Conservation (phyloP, 2,329 filamentous ascomycete species). For the Paecilomyces fulvus region DNA sequence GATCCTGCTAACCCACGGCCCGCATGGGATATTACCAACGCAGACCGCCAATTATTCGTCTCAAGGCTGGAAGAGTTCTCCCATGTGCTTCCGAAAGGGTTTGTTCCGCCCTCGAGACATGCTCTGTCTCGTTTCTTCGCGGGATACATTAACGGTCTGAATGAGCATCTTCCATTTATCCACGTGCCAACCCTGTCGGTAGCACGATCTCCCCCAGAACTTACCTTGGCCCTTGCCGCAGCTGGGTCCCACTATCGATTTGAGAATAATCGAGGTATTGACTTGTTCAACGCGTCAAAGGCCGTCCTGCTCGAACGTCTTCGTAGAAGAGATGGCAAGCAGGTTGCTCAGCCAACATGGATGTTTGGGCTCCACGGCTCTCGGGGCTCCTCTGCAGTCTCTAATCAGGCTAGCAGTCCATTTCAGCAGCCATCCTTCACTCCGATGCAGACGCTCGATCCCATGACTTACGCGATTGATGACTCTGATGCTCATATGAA, state of each 20-base stretch:
- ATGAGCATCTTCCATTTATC: slow-evolving; percentile 45
- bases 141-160: slow-evolving; percentile 44
- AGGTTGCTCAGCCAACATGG: slow-evolving; percentile 34
- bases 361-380: slow-evolving; percentile 34
- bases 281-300: slow-evolving; percentile 50
- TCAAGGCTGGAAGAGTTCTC: slow-evolving; percentile 39
- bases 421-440: slow-evolving; percentile 32
- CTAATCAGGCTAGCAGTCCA: slow-evolving; percentile 35
- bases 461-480: slow-evolving; percentile 26
- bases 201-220: slow-evolving; percentile 37
- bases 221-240: slow-evolving; percentile 44
- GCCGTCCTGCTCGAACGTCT: slow-evolving; percentile 47
- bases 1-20: slow-evolving; percentile 31
- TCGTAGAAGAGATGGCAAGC: slow-evolving; percentile 40
- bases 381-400: slow-evolving; percentile 32
- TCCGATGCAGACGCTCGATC: slow-evolving; percentile 21
- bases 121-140: slow-evolving; percentile 42
- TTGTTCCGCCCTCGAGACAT: slow-evolving; percentile 42
- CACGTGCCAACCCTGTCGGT: slow-evolving; percentile 42
- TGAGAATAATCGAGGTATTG: slow-evolving; percentile 44
- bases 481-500: slow-evolving; percentile 42
- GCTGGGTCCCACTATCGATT: slow-evolving; percentile 43
- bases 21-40: slow-evolving; percentile 40
- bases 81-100: slow-evolving; percentile 38
- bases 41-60: slow-evolving; percentile 38